phyloP scores from a whole-genome alignment of 495 filamentous ascomycete species.

The Xylaria palmicola region DNA sequence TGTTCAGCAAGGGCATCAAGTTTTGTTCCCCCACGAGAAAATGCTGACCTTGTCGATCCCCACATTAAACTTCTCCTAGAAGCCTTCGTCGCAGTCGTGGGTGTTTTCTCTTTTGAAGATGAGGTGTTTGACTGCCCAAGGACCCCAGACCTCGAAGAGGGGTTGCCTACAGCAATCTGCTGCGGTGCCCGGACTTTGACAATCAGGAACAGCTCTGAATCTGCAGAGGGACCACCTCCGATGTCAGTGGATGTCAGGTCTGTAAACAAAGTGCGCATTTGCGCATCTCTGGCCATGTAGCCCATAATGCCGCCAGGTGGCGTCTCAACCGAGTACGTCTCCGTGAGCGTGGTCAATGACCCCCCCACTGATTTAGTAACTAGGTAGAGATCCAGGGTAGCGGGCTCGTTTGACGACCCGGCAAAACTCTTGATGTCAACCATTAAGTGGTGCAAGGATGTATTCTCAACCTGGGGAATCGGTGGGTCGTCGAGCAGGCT shows the following conservation, averaged over 20 bases:
- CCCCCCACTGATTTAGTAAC: slow-evolving; percentile 65
- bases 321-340: slow-evolving; percentile 80
- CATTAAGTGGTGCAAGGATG: slow-evolving; percentile 79
- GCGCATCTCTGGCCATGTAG: slow-evolving; percentile 55
- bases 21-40: slow-evolving; percentile 45
- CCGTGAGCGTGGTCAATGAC: slow-evolving; percentile 66
- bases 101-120: slow-evolving; percentile 44
- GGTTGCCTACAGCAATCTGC: slow-evolving; percentile 47
- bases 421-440: slow-evolving; percentile 79
- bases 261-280: slow-evolving; percentile 82
- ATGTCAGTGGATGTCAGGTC: slow-evolving; percentile 81
- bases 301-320: slow-evolving; percentile 66
- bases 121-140: slow-evolving; percentile 34
- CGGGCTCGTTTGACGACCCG: slow-evolving; percentile 66
- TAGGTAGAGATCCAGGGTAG: slow-evolving; percentile 77
- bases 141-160: slow-evolving; percentile 45
- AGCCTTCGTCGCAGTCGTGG: slow-evolving; percentile 46
- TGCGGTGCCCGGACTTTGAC: slow-evolving; percentile 72
- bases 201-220: slow-evolving; percentile 75
- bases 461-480: slow-evolving; percentile 60
- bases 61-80: slow-evolving; percentile 86
- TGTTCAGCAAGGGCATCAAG: slow-evolving; percentile 52
- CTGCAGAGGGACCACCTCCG: slow-evolving; percentile 67
- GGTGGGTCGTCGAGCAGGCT: slow-evolving; percentile 84
- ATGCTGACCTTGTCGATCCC: slow-evolving; percentile 53